Base-by-base conservation (phyloP, 192 early-diverging fungal genomes). In the Irineochytrium annulatum region DNA sequence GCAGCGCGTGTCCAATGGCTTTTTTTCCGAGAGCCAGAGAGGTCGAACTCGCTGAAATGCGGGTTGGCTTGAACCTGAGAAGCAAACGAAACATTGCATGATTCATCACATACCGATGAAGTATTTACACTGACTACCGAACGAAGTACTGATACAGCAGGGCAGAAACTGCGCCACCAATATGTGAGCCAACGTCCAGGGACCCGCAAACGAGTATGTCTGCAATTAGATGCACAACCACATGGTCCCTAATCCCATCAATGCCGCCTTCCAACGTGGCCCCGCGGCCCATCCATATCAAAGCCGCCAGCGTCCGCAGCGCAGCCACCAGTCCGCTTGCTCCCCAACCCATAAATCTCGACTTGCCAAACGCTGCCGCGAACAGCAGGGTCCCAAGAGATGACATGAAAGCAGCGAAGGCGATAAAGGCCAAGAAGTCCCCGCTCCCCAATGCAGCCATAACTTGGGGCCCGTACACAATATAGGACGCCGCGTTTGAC, bases 131-230 rank as follows among this genome's bases (percentile, higher is more conserved):
- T n/a, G n/a, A n/a, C n/a, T n/a, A n/a, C n/a, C n/a, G n/a, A n/a
- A n/a, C n/a, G 37, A 41, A 13, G 46, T 49, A 49, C 6, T 49
- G 46, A 24, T 49, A 49, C 6, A 49, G 6, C 46, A 49, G 26
- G 5, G 46, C 46, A 8, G 46, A 14, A 14, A 22, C 46, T 6
- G 13, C 13, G 6, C 46, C 46, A 5, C 46, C 46, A 8, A 49
- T 14, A 49, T 49, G 46, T 24, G 46, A 14, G 11, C 46, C 46
- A 49, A 49, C 6, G 26, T 49, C 46, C 46, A 49, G 6, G 5
- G 46, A 49, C 26, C 46, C 46, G 26, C 13, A 49, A 8, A 49
- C 5, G 17, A 49, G 6, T 6, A 49, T 8, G 46, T 49, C 46
- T 6, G 26, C 6, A 14, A 49, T 24, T 5, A 49, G 26, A 49